Percentiles rank a stretch among this genome's conserved stretches.
Conservation (phyloP, 768 basidiomycete species). For the Coprinopsis strossmayeri region DNA sequence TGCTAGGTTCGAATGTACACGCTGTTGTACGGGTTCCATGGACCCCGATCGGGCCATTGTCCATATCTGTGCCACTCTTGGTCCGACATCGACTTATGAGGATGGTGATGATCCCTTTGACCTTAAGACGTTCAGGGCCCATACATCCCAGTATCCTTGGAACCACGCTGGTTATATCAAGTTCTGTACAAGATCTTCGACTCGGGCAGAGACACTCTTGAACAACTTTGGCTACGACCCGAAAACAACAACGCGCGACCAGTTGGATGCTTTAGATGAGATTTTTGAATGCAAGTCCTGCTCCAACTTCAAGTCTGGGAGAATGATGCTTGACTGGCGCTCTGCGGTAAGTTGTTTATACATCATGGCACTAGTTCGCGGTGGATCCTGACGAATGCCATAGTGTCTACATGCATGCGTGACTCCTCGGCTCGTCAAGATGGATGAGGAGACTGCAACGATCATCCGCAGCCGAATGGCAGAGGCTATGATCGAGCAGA, state of each 20-base stretch:
- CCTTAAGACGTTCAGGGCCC: not conserved
- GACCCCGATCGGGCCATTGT: not conserved
- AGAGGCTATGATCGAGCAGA: not conserved
- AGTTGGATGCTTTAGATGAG: not conserved
- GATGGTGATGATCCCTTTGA: not conserved
- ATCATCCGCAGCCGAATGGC: not conserved
- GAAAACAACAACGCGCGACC: not conserved
- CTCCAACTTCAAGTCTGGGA: not conserved
- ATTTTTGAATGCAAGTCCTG: not conserved
- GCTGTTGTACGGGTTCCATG: not conserved
- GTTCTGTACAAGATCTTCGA: not conserved
- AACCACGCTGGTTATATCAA: not conserved
- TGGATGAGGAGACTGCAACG: not conserved
- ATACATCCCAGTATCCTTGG: not conserved
- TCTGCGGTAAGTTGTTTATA: not conserved
- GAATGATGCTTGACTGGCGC: not conserved
- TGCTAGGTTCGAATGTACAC: constrained; percentile 17
- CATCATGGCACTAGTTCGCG: not conserved
- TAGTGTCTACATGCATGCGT: not conserved
- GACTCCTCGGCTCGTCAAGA: not conserved
- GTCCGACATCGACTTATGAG: not conserved
- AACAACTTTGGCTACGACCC: constrained; percentile 13
- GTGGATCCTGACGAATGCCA: not conserved
- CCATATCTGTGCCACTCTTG: not conserved
- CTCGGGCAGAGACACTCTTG: constrained; percentile 3